phyloP scores from a whole-genome alignment of 176 grass and related monocot genomes.

The Musa acuminata region DNA sequence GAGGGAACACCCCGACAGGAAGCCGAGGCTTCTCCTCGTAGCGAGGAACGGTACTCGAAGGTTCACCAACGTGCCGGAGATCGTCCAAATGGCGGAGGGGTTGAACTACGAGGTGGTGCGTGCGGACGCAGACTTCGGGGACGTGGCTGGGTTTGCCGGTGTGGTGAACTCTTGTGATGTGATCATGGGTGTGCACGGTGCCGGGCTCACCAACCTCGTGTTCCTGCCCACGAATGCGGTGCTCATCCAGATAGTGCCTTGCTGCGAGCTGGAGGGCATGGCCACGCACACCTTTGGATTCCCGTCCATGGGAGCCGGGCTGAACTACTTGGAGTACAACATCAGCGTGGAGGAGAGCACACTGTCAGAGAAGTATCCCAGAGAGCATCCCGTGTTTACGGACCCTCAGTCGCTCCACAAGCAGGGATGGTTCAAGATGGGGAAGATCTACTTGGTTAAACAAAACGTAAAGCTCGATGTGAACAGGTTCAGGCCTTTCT shows the following conservation, averaged over 20 bases:
- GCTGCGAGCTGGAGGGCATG: conserved; percentile 10
- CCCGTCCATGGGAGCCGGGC: background rate
- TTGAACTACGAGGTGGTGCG: conserved; percentile 9
- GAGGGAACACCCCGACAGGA: background rate
- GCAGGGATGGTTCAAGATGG: conserved; percentile 11
- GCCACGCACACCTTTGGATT: conserved; percentile 1
- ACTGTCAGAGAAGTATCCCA: background rate
- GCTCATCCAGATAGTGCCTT: conserved; percentile 5
- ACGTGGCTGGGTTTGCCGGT: background rate
- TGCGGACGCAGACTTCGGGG: background rate
- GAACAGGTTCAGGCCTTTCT: conserved; percentile 5
- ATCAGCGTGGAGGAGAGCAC: conserved; percentile 15
- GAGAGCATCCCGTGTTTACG: conserved; percentile 3
- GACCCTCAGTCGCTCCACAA: background rate
- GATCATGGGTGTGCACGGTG: conserved; percentile 76
- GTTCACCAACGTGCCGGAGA: conserved; percentile 10
- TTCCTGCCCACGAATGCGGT: conserved; percentile 48
- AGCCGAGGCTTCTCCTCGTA: conserved; percentile 5
- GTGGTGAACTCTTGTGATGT: conserved; percentile 65
- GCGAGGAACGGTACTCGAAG: conserved; percentile 4
- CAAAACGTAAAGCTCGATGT: conserved; percentile 12
- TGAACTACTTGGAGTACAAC: conserved; percentile 10
- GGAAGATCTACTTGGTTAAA: conserved; percentile 1
- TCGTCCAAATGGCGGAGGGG: conserved; percentile 2
- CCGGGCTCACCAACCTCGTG: conserved; percentile 62